Percentiles rank a stretch among this genome's conserved stretches.
phyloP scores from a whole-genome alignment of 2,329 filamentous ascomycete genomes.

The Septoria petroselini region DNA sequence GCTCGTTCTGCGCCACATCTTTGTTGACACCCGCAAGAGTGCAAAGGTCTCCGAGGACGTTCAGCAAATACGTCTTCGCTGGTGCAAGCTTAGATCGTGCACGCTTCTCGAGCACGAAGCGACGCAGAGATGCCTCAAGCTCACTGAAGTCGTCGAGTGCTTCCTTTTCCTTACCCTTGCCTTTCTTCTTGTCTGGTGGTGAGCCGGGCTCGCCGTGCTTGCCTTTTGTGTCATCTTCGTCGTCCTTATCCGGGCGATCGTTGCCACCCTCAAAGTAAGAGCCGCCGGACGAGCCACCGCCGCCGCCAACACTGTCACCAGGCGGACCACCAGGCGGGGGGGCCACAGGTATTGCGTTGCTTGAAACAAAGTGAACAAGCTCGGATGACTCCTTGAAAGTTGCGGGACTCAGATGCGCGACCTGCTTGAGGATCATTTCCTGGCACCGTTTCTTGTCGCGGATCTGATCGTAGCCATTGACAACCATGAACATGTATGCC shows the following conservation, averaged over 20 bases:
- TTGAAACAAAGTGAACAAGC: slow-evolving; percentile 95
- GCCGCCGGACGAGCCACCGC: slow-evolving; percentile 30
- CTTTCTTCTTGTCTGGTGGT: slow-evolving; percentile 55
- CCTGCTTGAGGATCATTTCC: slow-evolving; percentile 89
- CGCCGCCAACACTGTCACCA: slow-evolving; percentile 39
- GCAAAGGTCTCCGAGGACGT: slow-evolving; percentile 83
- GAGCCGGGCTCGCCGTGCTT: slow-evolving; percentile 50
- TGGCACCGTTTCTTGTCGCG: slow-evolving; percentile 86
- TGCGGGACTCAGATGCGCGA: slow-evolving; percentile 79
- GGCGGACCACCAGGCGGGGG: slow-evolving; percentile 57
- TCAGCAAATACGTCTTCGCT: slow-evolving; percentile 90
- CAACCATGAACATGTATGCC: slow-evolving; percentile 97
- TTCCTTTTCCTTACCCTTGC: slow-evolving; percentile 73
- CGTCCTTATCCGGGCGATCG: slow-evolving; percentile 32
- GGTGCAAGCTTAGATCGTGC: slow-evolving; percentile 93
- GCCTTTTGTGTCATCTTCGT: slow-evolving; percentile 52
- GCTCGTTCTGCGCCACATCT: slow-evolving; percentile 79
- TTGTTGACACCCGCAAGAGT: slow-evolving; percentile 81
- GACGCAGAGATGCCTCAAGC: slow-evolving; percentile 80
- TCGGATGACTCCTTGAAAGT: slow-evolving; percentile 91
- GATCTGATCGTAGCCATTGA: slow-evolving; percentile 95
- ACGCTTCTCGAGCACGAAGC: slow-evolving; percentile 94
- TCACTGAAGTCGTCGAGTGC: slow-evolving; percentile 87
- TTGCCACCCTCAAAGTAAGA: slow-evolving; percentile 41
- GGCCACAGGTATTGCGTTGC: slow-evolving; percentile 81